A percentile compares a stretch with the other conserved stretches of the same genome.
phyloP scores from a whole-genome alignment of 2,329 filamentous ascomycete genomes.

The Stachybotrys elegans region DNA sequence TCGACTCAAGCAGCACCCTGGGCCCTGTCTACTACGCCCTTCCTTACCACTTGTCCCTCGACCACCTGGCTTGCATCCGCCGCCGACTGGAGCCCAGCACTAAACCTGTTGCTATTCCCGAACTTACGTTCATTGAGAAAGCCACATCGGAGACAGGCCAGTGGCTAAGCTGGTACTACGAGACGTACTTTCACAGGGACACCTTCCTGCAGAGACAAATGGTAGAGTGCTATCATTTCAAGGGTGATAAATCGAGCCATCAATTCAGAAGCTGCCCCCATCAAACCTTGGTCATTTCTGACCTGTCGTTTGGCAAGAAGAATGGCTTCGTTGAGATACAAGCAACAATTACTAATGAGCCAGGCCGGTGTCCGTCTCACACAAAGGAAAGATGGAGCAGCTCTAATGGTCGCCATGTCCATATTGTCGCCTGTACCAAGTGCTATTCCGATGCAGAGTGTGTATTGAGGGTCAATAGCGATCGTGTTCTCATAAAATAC shows the following conservation, averaged over 20 bases:
- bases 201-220: background rate
- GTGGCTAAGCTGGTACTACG: background rate
- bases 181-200: background rate
- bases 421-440: background rate
- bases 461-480: background rate
- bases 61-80: background rate
- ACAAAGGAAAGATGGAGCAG: background rate
- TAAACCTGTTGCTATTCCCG: background rate
- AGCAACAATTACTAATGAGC: background rate
- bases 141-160: background rate
- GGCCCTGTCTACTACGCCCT: background rate
- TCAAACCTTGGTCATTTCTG: background rate
- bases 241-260: background rate
- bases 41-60: background rate
- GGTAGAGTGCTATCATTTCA: background rate
- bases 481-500: background rate
- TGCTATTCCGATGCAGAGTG: background rate
- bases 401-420: background rate
- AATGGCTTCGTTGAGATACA: background rate
- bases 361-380: background rate
- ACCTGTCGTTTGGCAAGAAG: background rate
- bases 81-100: background rate
- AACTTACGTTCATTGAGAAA: background rate
- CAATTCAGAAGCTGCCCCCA: background rate
- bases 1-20: background rate